These are phyloP conservation scores for Sporisorium graminicola DNA, from an alignment of 1,284 basidiomycete genomes.

Conservation along the genomic window DNA sequence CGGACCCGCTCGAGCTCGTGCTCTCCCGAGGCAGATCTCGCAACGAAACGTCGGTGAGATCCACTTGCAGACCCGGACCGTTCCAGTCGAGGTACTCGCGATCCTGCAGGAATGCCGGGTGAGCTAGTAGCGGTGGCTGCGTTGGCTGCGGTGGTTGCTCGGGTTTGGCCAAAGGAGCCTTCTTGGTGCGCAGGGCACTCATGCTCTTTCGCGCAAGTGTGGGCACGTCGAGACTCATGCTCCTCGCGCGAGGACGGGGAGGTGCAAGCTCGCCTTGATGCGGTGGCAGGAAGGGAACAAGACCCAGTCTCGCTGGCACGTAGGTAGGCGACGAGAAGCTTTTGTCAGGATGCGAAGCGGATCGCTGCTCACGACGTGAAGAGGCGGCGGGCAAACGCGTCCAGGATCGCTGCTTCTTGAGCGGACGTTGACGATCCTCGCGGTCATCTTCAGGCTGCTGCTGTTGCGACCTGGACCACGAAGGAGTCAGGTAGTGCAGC, in stretches of 20 bases:
- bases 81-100: not conserved
- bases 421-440: not conserved
- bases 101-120: conserved; percentile 1
- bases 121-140: not conserved
- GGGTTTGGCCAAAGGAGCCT: not conserved
- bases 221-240: conserved; percentile 28
- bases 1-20: conserved; percentile 19
- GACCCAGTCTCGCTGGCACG: conserved; percentile 10
- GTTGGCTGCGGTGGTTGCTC: not conserved
- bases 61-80: not conserved
- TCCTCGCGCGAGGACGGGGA: conserved; percentile 3
- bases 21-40: conserved; percentile 23
- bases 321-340: not conserved
- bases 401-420: conserved; percentile 4
- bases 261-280: not conserved
- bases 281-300: conserved; percentile 6
- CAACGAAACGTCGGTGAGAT: not conserved
- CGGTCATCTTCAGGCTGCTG: not conserved
- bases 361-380: conserved; percentile 4
- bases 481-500: conserved; percentile 12
- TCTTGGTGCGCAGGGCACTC: conserved; percentile 14
- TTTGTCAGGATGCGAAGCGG: conserved; percentile 5
- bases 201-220: conserved; percentile 18
- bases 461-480: not conserved
- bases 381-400: conserved; percentile 2